Conservation (phyloP, 345 rosid genomes). For the Raphanus sativus region DNA sequence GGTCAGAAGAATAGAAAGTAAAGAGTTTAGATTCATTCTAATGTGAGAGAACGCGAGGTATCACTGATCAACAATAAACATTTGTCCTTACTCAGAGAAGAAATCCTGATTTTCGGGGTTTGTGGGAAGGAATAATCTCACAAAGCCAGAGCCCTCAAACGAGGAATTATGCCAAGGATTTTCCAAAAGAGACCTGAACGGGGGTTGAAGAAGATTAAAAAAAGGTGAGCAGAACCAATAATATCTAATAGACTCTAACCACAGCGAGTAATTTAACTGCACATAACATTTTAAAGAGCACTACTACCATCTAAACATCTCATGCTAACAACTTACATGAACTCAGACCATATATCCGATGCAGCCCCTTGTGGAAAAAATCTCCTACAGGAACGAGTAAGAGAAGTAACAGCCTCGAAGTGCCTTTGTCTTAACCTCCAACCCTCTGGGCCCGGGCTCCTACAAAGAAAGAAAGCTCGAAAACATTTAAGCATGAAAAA, state of each 20-base stretch:
- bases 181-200: constrained; percentile 76
- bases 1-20: constrained; percentile 22
- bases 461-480: constrained; percentile 32
- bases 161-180: constrained; percentile 98
- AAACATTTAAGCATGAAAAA: background rate
- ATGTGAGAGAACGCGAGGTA: constrained; percentile 17
- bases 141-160: constrained; percentile 96
- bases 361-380: constrained; percentile 92
- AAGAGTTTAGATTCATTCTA: constrained; percentile 9
- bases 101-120: constrained; percentile 81
- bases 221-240: constrained; percentile 9
- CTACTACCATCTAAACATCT: constrained; percentile 15
- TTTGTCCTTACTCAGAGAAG: constrained; percentile 70
- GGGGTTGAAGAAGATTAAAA: constrained; percentile 20
- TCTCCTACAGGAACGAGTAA: constrained; percentile 79
- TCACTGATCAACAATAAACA: constrained; percentile 12
- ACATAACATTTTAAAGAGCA: constrained; percentile 1
- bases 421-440: constrained; percentile 95
- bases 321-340: constrained; percentile 54
- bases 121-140: constrained; percentile 91
- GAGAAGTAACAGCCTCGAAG: constrained; percentile 82
- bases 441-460: constrained; percentile 97
- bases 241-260: constrained; percentile 17
- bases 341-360: constrained; percentile 91
- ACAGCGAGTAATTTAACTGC: constrained; percentile 12